Percentiles rank a stretch among this genome's conserved stretches.
Conservation (phyloP, 352 stramenopile genomes). For the Hyaloperonospora brassicae region DNA sequence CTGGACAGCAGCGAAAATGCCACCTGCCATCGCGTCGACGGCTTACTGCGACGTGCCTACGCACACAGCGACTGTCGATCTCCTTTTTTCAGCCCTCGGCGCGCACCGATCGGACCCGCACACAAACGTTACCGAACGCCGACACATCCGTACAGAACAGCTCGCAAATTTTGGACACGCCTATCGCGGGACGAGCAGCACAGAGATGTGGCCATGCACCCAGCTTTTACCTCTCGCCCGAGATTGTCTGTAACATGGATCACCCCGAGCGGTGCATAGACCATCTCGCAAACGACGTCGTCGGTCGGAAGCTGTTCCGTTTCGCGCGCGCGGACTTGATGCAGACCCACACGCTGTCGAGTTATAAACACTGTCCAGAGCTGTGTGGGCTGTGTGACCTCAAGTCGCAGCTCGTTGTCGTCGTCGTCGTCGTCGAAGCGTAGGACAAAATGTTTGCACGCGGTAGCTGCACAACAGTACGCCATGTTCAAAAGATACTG, state of each 20-base stretch:
- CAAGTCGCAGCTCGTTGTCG: no score
- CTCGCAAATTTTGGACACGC: conserved; percentile 89
- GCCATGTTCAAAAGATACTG: no score
- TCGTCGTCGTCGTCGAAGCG: no score
- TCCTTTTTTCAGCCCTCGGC: no score
- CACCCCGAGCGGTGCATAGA: conserved; percentile 85
- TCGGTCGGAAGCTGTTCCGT: conserved; percentile 72
- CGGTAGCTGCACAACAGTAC: no score
- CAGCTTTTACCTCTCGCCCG: conserved; percentile 86
- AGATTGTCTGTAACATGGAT: conserved; percentile 89
- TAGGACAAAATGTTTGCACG: no score
- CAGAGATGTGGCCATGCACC: conserved; percentile 88
- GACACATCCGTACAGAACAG: conserved; percentile 77
- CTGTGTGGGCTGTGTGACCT: no score
- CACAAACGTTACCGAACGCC: conserved; percentile 84
- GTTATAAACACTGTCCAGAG: no score
- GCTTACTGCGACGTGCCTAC: no score
- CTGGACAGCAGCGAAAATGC: no score
- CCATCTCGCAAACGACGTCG: conserved; percentile 87
- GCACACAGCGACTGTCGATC: no score
- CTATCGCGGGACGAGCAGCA: conserved; percentile 81
- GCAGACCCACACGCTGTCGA: conserved; percentile 27
- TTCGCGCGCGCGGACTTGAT: conserved; percentile 83
- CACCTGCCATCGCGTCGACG: no score
- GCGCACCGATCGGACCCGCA: conserved; percentile 70